These are phyloP conservation scores for Ophiostoma ips DNA, from an alignment of 2,329 filamentous ascomycete species.

Conservation along the genomic window DNA sequence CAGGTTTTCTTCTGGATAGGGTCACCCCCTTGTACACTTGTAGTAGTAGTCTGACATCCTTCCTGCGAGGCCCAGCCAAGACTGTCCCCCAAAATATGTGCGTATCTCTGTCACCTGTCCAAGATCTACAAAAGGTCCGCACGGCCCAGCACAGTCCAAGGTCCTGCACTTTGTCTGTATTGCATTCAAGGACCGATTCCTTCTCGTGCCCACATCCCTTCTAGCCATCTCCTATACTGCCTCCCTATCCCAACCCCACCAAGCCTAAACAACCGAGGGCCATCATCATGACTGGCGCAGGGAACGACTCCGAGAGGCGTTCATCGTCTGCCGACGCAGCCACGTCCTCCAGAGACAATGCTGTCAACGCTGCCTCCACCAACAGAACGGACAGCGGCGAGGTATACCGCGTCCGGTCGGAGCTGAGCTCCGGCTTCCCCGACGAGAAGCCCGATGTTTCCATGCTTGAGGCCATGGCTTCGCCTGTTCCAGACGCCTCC, in stretches of 20 bases:
- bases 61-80: too few relatives aligned
- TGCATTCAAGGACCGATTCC: background rate
- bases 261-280: too few relatives aligned
- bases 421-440: constrained; percentile 5
- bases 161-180: background rate
- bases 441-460: constrained; percentile 5
- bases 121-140: too few relatives aligned
- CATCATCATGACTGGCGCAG: background rate
- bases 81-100: too few relatives aligned
- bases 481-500: background rate
- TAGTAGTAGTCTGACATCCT: too few relatives aligned
- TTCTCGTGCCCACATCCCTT: background rate
- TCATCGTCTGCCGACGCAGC: background rate
- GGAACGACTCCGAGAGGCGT: background rate
- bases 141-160: too few relatives aligned
- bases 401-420: constrained; percentile 14
- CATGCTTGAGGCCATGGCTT: background rate
- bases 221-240: too few relatives aligned
- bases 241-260: background rate
- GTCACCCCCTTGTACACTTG: too few relatives aligned
- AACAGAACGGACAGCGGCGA: constrained; percentile 6
- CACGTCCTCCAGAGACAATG: background rate
- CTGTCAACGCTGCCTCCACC: background rate
- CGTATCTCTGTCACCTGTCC: too few relatives aligned
- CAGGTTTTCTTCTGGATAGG: too few relatives aligned